A percentile compares a stretch with the other conserved stretches of the same genome.
Evolutionary conservation across 345 rosid species (phyloP).

Genomic region (Salix suchowensis): DNA sequence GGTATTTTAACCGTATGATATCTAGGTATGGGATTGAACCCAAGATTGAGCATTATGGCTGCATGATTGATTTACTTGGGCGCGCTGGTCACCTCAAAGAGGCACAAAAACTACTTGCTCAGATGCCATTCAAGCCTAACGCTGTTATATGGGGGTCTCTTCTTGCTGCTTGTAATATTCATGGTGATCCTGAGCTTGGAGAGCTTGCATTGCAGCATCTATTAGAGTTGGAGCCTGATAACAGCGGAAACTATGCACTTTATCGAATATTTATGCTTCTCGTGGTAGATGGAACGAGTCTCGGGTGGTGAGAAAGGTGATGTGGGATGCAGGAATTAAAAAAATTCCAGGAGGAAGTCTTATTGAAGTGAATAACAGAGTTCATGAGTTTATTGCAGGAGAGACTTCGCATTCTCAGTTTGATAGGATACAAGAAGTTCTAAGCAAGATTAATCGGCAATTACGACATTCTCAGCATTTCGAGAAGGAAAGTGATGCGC

Average conservation of each 20-base stretch:
- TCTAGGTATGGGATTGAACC: constrained; percentile 39
- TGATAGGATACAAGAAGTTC: constrained; percentile 32
- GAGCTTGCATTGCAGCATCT: constrained; percentile 53
- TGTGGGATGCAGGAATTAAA: constrained; percentile 54
- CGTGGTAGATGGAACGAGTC: constrained; percentile 63
- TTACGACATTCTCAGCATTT: constrained; percentile 23
- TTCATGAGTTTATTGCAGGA: constrained; percentile 48
- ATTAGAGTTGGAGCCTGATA: constrained; percentile 57
- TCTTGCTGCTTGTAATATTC: constrained; percentile 59
- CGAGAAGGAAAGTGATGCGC: constrained; percentile 6
- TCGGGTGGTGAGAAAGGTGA: constrained; percentile 48
- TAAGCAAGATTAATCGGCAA: constrained; percentile 36
- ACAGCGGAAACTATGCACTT: constrained; percentile 73
- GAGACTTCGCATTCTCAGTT: constrained; percentile 44
- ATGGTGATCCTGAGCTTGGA: constrained; percentile 54
- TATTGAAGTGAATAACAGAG: constrained; percentile 45
- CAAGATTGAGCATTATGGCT: constrained; percentile 67
- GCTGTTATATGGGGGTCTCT: constrained; percentile 82
- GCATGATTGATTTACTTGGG: constrained; percentile 64
- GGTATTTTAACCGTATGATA: constrained; percentile 43
- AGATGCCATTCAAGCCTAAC: constrained; percentile 64
- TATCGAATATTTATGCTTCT: constrained; percentile 51
- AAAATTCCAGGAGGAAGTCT: constrained; percentile 67
- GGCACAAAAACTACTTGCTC: constrained; percentile 40
- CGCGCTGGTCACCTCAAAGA: constrained; percentile 59